phyloP scores from a whole-genome alignment of 179 eudicot genomes.

The Corrigiola litoralis region DNA sequence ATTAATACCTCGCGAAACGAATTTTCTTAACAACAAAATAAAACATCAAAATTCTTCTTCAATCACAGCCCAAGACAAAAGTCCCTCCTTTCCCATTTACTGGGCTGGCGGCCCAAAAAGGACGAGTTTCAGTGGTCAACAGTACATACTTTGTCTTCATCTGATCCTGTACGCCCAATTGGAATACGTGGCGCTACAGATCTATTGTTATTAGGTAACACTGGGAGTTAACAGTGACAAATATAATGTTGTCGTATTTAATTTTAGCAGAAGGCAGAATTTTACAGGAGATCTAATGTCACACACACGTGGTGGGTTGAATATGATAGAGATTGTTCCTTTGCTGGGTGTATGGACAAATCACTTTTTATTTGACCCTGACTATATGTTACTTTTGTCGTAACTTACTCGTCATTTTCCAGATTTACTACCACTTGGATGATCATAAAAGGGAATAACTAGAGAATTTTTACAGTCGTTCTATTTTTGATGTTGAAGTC shows the following conservation, averaged over 20 bases:
- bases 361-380: conserved; percentile 2
- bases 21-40: too few relatives aligned
- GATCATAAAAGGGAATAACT: background rate
- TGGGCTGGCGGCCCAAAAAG: too few relatives aligned
- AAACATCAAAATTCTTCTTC: too few relatives aligned
- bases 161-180: too few relatives aligned
- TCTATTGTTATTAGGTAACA: background rate
- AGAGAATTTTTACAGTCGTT: background rate
- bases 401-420: background rate
- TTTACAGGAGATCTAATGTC: background rate
- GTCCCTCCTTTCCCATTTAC: too few relatives aligned
- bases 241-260: background rate
- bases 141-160: too few relatives aligned
- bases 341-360: background rate
- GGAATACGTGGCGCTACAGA: too few relatives aligned
- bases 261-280: background rate
- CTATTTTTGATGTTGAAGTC: conserved; percentile 1
- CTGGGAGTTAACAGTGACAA: background rate
- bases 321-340: background rate
- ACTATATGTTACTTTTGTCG: background rate
- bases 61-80: too few relatives aligned
- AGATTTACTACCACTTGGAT: background rate
- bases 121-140: too few relatives aligned
- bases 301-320: conserved; percentile 11
- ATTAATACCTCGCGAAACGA: too few relatives aligned